Base-by-base conservation (phyloP, 192 early-diverging fungal genomes). In the Entomortierella lignicola region DNA sequence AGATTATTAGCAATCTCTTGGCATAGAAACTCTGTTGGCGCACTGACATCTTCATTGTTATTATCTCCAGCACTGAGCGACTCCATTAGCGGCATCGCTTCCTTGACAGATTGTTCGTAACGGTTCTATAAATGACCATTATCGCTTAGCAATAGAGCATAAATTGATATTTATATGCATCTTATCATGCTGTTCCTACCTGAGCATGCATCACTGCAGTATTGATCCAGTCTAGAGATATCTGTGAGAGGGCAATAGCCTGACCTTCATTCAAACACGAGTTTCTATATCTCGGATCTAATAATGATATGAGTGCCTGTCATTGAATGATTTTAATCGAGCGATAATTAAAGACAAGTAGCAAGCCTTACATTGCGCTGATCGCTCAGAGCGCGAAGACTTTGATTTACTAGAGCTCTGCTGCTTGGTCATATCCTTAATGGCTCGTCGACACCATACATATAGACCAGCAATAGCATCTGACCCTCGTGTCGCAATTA, bases 401-500 rank as follows among this genome's bases (percentile, higher is more conserved):
- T 69, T 69, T 4, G 75, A 79, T 42, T 54, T 79, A 43, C 57
- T 54, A 1, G 72, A 77, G 26, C 34, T 53, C 0, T 67, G 60
- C 0, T 63, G 61, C 17, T 55, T 79, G 0, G 67, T 70, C 75
- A 79, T 65, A 41, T 79, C 75, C 57, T 81, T 81, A 41, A 67
- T 75, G 6, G 72, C 57, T 29, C 72, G 25, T 21, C 74, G 58
- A 44, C 74, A 77, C 83, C 83, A 84, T 3, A 60, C 55, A 25
- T 81, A 68, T n/a, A 84, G 57, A 1, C 83, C 83, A n/a, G 65
- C 21, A 32, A 84, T 84, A 44, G 68, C 68, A 63, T 84, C 83
- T 3, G 55, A 48, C 1, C 55, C 50, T 32, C 63, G 55, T 7
- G 70, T 63, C 15, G 54, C 80, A 37, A 72, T 25, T 2, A 82